Conservation (phyloP, 1,284 basidiomycete genomes). For the Ceratobasidium papillatum region DNA sequence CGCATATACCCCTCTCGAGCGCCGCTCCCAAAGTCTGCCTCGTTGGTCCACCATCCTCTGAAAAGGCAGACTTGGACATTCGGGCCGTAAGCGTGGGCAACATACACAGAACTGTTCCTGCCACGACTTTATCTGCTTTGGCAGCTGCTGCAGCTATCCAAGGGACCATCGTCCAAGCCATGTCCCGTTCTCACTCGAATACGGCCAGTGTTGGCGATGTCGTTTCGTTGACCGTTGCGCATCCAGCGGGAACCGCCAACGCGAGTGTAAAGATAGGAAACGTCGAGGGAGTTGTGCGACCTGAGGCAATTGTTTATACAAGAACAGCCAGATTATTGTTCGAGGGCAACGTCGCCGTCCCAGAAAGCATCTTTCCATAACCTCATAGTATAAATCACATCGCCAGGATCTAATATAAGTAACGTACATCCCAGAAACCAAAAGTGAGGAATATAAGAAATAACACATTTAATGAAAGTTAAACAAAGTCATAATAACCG, state of each 20-base stretch:
- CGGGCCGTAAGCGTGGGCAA: conserved; percentile 45
- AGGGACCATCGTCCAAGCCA: conserved; percentile 39
- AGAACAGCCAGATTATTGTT: conserved; percentile 32
- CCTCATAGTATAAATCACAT: conserved; percentile 18
- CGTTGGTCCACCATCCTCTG: conserved; percentile 37
- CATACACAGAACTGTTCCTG: conserved; percentile 44
- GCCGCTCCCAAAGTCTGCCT: conserved; percentile 43
- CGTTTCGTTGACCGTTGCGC: conserved; percentile 29
- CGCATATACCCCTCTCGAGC: conserved; percentile 27
- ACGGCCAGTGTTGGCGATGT: conserved; percentile 30
- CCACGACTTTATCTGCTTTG: conserved; percentile 44
- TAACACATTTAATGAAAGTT: conserved; percentile 16
- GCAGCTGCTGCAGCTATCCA: conserved; percentile 43
- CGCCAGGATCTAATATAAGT: conserved; percentile 41
- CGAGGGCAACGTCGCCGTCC: conserved; percentile 26
- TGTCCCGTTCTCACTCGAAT: not conserved
- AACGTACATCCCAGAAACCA: conserved; percentile 26
- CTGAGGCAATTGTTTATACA: conserved; percentile 36
- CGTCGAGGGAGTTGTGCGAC: conserved; percentile 12
- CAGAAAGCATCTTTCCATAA: conserved; percentile 22
- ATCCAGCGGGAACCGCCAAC: conserved; percentile 25
- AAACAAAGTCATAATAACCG: conserved; percentile 23
- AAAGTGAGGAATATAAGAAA: not conserved
- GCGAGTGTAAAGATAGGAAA: conserved; percentile 31
- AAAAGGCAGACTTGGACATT: conserved; percentile 39